Evolutionary conservation across 139 green algal species (phyloP).

Genomic region (Pedinophyceae sp.): DNA sequence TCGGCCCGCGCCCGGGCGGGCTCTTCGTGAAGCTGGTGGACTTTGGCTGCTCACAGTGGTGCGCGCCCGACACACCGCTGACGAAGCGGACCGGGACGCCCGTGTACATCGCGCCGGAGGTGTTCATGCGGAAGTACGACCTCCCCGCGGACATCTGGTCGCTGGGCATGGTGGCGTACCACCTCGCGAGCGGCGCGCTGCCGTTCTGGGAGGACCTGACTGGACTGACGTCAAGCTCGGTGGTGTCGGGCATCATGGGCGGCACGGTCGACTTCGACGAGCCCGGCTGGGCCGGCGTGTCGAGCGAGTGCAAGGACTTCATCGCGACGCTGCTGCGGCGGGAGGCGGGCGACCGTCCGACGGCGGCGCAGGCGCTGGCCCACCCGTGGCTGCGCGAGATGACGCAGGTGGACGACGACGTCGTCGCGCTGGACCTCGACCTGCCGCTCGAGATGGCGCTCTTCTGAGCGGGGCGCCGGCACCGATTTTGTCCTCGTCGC

Average conservation of each 20-base stretch:
- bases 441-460: too few relatives aligned
- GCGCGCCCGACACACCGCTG: constrained; percentile 2
- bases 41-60: constrained; percentile 16
- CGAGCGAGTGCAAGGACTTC: constrained; percentile 8
- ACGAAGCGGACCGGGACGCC: constrained; percentile 15
- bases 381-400: constrained; percentile 20
- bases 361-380: constrained; percentile 13
- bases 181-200: constrained; percentile 18
- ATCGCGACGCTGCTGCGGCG: constrained; percentile 8
- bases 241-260: constrained; percentile 10
- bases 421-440: too few relatives aligned
- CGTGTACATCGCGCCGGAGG: constrained; percentile 30
- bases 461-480: too few relatives aligned
- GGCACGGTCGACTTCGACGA: constrained; percentile 5
- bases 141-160: constrained; percentile 24
- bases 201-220: constrained; percentile 11
- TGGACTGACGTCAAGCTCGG: constrained; percentile 6
- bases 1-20: neutral
- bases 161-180: constrained; percentile 23
- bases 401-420: too few relatives aligned
- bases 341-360: constrained; percentile 6
- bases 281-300: constrained; percentile 8
- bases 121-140: constrained; percentile 21
- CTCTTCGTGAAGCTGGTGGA: constrained; percentile 16
- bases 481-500: too few relatives aligned